These are phyloP conservation scores for Aspergillus heteromorphus DNA, from an alignment of 495 filamentous ascomycete genomes.

Conservation along the genomic window DNA sequence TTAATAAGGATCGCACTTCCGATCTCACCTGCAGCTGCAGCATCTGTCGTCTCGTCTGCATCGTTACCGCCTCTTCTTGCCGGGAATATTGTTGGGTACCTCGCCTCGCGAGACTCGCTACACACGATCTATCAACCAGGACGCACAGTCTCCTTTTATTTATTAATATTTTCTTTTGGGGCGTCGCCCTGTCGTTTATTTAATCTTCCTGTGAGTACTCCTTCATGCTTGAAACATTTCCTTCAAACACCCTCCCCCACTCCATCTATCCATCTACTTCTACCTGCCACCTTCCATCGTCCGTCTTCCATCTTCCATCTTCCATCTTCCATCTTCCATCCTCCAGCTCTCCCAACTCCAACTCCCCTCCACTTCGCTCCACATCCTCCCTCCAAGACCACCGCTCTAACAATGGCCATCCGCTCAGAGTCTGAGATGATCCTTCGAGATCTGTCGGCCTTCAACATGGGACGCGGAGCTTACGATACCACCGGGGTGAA, in stretches of 20 bases:
- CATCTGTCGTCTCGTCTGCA: conserved; percentile 17
- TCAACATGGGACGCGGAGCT: conserved; percentile 56
- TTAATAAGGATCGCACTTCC: conserved; percentile 37
- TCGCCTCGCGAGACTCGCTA: conserved; percentile 16
- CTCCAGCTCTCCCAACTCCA: not conserved
- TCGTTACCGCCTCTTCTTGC: conserved; percentile 23
- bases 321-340: not conserved
- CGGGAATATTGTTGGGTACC: conserved; percentile 23
- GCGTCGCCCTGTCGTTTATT: not conserved
- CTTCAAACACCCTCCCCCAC: conserved; percentile 1
- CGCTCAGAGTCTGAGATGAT: conserved; percentile 46
- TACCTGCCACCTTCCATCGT: not conserved
- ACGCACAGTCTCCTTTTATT: conserved; percentile 16
- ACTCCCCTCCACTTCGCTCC: not conserved
- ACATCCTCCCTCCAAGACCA: not conserved
- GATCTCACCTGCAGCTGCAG: conserved; percentile 40
- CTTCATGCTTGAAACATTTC: not conserved
- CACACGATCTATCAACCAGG: conserved; percentile 14
- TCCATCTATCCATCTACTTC: not conserved
- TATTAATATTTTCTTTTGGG: conserved; percentile 10
- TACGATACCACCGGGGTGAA: conserved; percentile 57
- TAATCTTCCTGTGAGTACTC: conserved; percentile 6
- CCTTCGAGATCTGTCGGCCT: conserved; percentile 39
- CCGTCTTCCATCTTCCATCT: too few species aligned
- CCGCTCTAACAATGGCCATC: conserved; percentile 29